These are phyloP conservation scores for Tephrocybe sp. DNA, from an alignment of 768 basidiomycete genomes.

Conservation along the genomic window DNA sequence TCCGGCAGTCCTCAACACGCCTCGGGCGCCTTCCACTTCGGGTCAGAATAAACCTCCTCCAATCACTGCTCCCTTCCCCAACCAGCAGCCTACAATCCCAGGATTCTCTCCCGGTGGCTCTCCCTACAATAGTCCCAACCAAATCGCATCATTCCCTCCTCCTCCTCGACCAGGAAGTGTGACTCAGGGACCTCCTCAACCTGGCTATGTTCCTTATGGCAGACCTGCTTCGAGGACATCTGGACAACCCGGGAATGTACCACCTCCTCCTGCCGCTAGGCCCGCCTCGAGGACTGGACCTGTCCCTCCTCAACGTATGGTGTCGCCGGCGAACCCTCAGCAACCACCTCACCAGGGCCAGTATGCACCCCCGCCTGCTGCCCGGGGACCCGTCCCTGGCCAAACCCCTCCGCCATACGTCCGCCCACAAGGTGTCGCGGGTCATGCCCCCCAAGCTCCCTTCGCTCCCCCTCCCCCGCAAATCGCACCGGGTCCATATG, in stretches of 20 bases:
- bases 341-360: slow-evolving; percentile 46
- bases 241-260: slow-evolving; percentile 33
- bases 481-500: slow-evolving; percentile 27
- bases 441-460: slow-evolving; percentile 20
- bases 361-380: slow-evolving; percentile 44
- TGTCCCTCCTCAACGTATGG: slow-evolving; percentile 42
- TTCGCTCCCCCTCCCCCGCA: slow-evolving; percentile 28
- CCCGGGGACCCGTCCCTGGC: slow-evolving; percentile 37
- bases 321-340: slow-evolving; percentile 46
- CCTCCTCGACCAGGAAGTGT: slow-evolving; percentile 69
- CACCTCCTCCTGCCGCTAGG: slow-evolving; percentile 34
- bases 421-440: slow-evolving; percentile 27
- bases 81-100: slow-evolving; percentile 46
- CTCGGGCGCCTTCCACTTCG: slow-evolving; percentile 52
- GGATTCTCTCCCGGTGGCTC: slow-evolving; percentile 41
- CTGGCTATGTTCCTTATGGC: too few species aligned
- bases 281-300: slow-evolving; percentile 24
- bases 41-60: slow-evolving; percentile 59
- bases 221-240: slow-evolving; percentile 40
- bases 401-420: slow-evolving; percentile 45
- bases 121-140: slow-evolving; percentile 43
- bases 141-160: slow-evolving; percentile 52
- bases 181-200: slow-evolving; percentile 8
- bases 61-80: slow-evolving; percentile 90
- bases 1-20: slow-evolving; percentile 47